phyloP scores from a whole-genome alignment of 495 filamentous ascomycete genomes.

The Aspergillus homomorphus region DNA sequence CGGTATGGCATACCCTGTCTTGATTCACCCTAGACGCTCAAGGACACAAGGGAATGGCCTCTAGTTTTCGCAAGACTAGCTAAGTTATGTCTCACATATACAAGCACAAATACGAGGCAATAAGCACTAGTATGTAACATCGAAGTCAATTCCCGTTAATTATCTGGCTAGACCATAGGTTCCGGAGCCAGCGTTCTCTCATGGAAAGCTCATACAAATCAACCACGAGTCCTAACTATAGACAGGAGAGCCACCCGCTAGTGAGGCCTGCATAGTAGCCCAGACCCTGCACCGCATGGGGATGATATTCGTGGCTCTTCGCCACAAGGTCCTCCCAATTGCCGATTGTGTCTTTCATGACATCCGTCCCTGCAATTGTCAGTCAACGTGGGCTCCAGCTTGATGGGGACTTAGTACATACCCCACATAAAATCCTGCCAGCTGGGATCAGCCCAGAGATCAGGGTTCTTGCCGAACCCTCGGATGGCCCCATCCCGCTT shows the following conservation, averaged over 20 bases:
- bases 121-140: too few relatives aligned
- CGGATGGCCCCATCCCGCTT: background rate
- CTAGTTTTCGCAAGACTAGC: too few relatives aligned
- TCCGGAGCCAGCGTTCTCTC: too few relatives aligned
- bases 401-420: background rate
- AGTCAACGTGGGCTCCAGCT: background rate
- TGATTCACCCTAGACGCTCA: too few relatives aligned
- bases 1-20: too few relatives aligned
- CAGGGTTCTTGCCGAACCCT: background rate
- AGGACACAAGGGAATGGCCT: too few relatives aligned
- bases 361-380: background rate
- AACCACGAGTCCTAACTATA: too few relatives aligned
- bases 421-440: background rate
- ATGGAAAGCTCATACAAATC: too few relatives aligned
- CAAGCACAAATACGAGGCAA: too few relatives aligned
- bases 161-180: too few relatives aligned
- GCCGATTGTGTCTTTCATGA: background rate
- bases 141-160: too few relatives aligned
- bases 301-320: background rate
- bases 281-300: background rate
- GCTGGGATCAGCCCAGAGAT: background rate
- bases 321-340: background rate
- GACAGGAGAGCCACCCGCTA: background rate
- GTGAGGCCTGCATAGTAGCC: background rate
- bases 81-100: too few relatives aligned